A percentile compares a stretch with the other conserved stretches of the same genome.
Conservation (phyloP, 768 basidiomycete species). For the Pleurotus cornucopiae region DNA sequence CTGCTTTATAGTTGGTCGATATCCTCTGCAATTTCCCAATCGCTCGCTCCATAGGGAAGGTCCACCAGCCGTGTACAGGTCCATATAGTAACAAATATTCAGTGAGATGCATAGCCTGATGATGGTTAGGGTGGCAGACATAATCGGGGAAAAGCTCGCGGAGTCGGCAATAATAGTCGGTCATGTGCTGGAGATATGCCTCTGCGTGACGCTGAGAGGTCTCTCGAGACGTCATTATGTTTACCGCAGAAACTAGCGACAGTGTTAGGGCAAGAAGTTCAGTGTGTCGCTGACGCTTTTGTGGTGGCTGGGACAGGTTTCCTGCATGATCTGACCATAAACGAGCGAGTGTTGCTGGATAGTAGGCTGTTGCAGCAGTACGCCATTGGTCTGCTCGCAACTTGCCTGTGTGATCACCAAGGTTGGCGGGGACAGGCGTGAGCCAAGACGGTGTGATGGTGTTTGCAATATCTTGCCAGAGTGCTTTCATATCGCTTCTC, state of each 20-base stretch:
- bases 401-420: constrained; percentile 14
- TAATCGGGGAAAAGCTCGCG: constrained; percentile 14
- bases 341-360: constrained; percentile 17
- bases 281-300: neutral
- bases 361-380: constrained; percentile 12
- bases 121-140: constrained; percentile 19
- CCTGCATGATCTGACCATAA: constrained; percentile 14
- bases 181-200: constrained; percentile 10
- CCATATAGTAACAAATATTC: constrained; percentile 21
- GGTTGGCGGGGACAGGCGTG: constrained; percentile 4
- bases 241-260: constrained; percentile 18
- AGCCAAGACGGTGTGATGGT: constrained; percentile 10
- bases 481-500: neutral
- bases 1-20: constrained; percentile 14
- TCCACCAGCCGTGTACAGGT: constrained; percentile 24
- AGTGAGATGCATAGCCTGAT: constrained; percentile 23
- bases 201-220: constrained; percentile 14
- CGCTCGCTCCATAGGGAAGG: constrained; percentile 21
- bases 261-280: constrained; percentile 16
- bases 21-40: constrained; percentile 19
- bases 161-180: constrained; percentile 15
- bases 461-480: constrained; percentile 4
- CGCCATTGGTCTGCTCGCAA: constrained; percentile 24
- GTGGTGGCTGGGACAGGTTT: neutral
- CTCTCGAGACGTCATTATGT: constrained; percentile 13